These are phyloP conservation scores for Aureobasidium pullulans DNA, from an alignment of 2,329 filamentous ascomycete genomes.

Conservation along the genomic window DNA sequence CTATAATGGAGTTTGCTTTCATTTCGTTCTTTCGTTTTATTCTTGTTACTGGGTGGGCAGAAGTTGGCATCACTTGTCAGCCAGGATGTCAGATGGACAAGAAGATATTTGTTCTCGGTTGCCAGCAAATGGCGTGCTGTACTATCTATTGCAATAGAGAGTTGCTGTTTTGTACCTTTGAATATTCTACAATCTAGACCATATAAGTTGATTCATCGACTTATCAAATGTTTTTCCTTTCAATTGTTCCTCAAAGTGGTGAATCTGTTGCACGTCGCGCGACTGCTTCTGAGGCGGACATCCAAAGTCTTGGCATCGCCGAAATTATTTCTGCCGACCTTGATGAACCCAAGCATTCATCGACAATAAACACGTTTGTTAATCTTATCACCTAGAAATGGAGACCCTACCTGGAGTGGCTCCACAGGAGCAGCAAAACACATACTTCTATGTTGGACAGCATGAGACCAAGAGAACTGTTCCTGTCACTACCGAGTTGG, in stretches of 20 bases:
- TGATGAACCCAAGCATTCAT: background rate
- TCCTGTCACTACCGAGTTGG: constrained; percentile 56
- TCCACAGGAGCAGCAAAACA: constrained; percentile 28
- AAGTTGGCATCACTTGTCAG: background rate
- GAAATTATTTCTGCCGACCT: constrained; percentile 11
- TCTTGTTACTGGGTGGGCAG: background rate
- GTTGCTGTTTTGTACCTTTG: background rate
- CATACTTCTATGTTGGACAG: constrained; percentile 63
- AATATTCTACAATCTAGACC: background rate
- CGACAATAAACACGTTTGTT: background rate
- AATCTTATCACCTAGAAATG: background rate
- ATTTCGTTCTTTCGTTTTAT: background rate
- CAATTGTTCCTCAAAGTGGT: too few species aligned
- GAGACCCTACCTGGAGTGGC: constrained; percentile 12
- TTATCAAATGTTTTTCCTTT: background rate
- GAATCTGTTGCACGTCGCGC: too few species aligned
- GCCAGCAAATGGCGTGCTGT: constrained; percentile 1
- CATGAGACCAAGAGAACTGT: constrained; percentile 59
- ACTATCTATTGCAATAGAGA: background rate
- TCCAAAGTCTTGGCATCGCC: background rate
- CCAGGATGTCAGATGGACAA: background rate
- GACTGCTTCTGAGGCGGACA: background rate
- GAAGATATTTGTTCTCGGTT: background rate
- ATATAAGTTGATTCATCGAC: background rate
- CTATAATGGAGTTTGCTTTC: constrained; percentile 3